phyloP scores from a whole-genome alignment of 371 early-diverging fungal genomes.

The Mortierella sp. region DNA sequence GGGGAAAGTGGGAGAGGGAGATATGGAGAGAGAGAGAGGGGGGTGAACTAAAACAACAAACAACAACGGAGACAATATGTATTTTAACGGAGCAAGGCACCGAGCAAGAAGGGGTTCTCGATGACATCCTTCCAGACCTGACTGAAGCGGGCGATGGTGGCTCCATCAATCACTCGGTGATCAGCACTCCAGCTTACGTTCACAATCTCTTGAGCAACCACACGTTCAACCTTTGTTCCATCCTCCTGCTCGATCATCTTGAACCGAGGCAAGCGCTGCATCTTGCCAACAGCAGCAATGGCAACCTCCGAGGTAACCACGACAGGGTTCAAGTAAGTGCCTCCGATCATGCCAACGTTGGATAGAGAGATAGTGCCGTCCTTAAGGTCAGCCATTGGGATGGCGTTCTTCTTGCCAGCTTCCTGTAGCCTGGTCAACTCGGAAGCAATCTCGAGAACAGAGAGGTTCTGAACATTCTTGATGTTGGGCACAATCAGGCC shows the following conservation, averaged over 20 bases:
- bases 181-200: conserved; percentile 94
- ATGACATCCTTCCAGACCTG: conserved; percentile 85
- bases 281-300: conserved; percentile 92
- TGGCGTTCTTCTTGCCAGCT: conserved; percentile 71
- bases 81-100: conserved; percentile 64
- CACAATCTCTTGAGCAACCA: conserved; percentile 81
- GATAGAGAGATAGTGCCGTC: conserved; percentile 93
- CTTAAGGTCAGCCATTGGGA: conserved; percentile 77
- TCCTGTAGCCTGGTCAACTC: conserved; percentile 86
- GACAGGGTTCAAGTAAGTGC: conserved; percentile 91
- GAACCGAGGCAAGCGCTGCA: conserved; percentile 87
- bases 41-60: background rate
- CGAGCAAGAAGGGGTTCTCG: conserved; percentile 80
- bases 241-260: conserved; percentile 62
- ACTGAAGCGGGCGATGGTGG: conserved; percentile 94
- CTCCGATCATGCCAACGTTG: conserved; percentile 96
- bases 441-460: conserved; percentile 90
- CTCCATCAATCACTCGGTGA: conserved; percentile 98
- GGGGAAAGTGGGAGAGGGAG: too few relatives aligned
- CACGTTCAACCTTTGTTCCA: conserved; percentile 60
- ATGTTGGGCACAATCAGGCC: conserved; percentile 96
- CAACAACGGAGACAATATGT: background rate
- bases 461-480: conserved; percentile 88
- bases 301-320: conserved; percentile 89
- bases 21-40: too few relatives aligned